Evolutionary conservation across 164 flowering plant species (phyloP).

Genomic region (Vitis vinifera): ASM3070453v1 NC_081819.1:19737501-19738000

Average conservation of each 20-base stretch:
- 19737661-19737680: not conserved
- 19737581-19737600: conserved; percentile 55
- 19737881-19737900: conserved; percentile 85
- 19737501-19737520: conserved; percentile 42
- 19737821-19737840: conserved; percentile 46
- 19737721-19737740: conserved; percentile 54
- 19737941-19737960: conserved; percentile 86
- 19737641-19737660: conserved; percentile 8
- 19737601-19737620: conserved; percentile 60
- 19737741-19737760: conserved; percentile 62
- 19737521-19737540: conserved; percentile 86
- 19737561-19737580: conserved; percentile 78
- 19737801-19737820: conserved; percentile 44
- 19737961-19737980: conserved; percentile 78
- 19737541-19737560: conserved; percentile 94
- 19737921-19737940: conserved; percentile 67
- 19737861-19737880: conserved; percentile 68
- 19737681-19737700: not conserved
- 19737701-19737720: conserved; percentile 67
- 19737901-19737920: conserved; percentile 28
- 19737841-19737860: conserved; percentile 48
- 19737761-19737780: conserved; percentile 25
- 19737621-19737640: conserved; percentile 84
- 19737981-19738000: conserved; percentile 48
- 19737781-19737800: conserved; percentile 33